Evolutionary conservation across 2,329 filamentous ascomycete genomes (phyloP), one percentile per base, ranked within the genome.

Genomic region (Thielaviopsis populi): DNA sequence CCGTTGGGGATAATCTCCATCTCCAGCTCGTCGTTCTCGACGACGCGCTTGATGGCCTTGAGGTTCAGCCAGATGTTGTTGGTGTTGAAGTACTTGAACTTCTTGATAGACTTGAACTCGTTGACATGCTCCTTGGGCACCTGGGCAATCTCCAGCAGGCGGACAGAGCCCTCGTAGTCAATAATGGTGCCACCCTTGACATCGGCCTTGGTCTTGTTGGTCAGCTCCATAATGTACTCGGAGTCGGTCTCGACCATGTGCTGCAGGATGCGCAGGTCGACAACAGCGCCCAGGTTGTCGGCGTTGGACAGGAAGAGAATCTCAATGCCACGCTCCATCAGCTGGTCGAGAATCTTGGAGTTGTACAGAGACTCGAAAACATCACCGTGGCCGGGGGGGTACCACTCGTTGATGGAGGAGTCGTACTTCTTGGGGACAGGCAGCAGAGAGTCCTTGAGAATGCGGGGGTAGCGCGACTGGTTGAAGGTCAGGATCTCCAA

Each of bases 21-120:
- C 78, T 91, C 89, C 63, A 99, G 86, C 81, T 97, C 92, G 75
- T 96, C 90, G 77, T 95, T 91, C 84, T 97, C 94, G 7, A 99
- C 94, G 63, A 99, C 91, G 67, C 94, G 91, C 87, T 97, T 97
- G 79, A 99, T 88, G 70, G 94, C 94, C 74, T 89, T 86, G 71
- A 96, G 83, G 80, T 96, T 96, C 83, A 99, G 88, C 94, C 94
- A 99, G 79, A 99, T 96, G 84, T 99, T 99, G 88, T 99, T 99
- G 78, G 94, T 99, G 85, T 99, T 99, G 87, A 99, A 99, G 86
- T 99, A 99, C 84, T 95, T 96, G 88, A 99, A 99, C 84, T 99
- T 99, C 87, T 99, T 99, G 83, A 99, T 99, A 59, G 91, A 96
- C 86, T 99, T 99, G 89, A 99, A 99, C 80, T 99, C 94, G 79